Percentiles rank a stretch among this genome's conserved stretches.
Conservation (phyloP, 148 eudicot species). For the Vaccinium corymbosum region DNA sequence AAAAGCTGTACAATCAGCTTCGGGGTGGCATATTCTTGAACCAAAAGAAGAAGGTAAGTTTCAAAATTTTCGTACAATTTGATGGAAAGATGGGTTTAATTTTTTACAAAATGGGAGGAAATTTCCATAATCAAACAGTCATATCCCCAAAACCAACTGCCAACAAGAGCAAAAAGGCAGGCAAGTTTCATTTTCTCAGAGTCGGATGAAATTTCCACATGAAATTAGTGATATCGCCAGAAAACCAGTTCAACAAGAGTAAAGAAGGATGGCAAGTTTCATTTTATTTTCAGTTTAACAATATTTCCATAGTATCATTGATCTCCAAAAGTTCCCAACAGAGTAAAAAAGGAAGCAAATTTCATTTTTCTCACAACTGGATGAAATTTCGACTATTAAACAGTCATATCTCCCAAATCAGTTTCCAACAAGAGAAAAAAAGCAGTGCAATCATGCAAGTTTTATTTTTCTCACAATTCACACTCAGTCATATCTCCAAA, state of each 20-base stretch:
- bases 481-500: too few relatives aligned
- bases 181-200: not conserved
- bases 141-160: not conserved
- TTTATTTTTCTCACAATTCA: too few relatives aligned
- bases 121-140: not conserved
- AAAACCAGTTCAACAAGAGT: not conserved
- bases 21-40: slow-evolving; percentile 45
- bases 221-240: not conserved
- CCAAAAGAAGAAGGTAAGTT: slow-evolving; percentile 41
- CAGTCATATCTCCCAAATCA: too few relatives aligned
- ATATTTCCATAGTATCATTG: too few relatives aligned
- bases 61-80: not conserved
- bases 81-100: not conserved
- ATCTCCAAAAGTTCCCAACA: too few relatives aligned
- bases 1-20: slow-evolving; percentile 37
- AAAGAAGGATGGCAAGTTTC: not conserved
- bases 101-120: not conserved
- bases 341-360: too few relatives aligned
- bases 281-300: too few relatives aligned
- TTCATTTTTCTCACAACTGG: too few relatives aligned
- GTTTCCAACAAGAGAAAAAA: too few relatives aligned
- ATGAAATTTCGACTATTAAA: too few relatives aligned
- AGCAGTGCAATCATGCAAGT: too few relatives aligned
- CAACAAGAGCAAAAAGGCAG: not conserved
- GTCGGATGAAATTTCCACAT: not conserved